Evolutionary conservation across 139 green algal species (phyloP), one percentile per base, ranked within the genome.

Genomic region (Nannochloris sp.): DNA sequence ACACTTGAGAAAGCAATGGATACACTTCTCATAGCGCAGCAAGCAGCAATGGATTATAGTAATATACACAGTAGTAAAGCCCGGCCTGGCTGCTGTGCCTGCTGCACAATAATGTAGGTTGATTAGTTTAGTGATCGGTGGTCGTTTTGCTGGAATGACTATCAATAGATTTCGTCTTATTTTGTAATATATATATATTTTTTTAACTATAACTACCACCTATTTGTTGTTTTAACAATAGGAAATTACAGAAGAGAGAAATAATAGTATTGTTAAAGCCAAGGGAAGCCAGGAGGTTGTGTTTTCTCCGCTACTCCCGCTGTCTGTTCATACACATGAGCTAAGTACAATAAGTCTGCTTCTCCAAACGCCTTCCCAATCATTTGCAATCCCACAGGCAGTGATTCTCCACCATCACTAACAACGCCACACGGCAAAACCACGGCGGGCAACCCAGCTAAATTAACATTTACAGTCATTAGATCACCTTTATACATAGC

Each of bases 381-480:
- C 12, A 96, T 57, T 70, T 96, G 90, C 58, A 96, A 19, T 0
- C 90, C 89, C 0, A 96, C 67, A 0, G 90, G 90, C 59, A 96
- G 73, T 23, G 48, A 31, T 30, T 23, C 19, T 3, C 29, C 35
- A 2, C n/a, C 55, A 10, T 31, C 64, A 14, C 63, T 61, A 35
- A 75, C 44, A 1, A 61, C 67, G 13, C 81, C 89, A 30, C 70
- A 85, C 2, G 90, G 90, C 56, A 97, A 39, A 10, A 81, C 64
- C 0, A 96, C 67, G 1, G 83, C 89, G 9, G 92, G 92, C 37
- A 99, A 72, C 6, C 93, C 93, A 24, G 90, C 82, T 53, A 99
- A 76, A 76, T 97, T 97, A 8, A 96, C 72, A 65, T 92, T 93
- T 27, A 97, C 84, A 3, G 91, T 97, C 92, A 97, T 96, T n/a